These are phyloP conservation scores for Podila epigama DNA, from an alignment of 192 early-diverging fungal species.

Conservation along the genomic window DNA sequence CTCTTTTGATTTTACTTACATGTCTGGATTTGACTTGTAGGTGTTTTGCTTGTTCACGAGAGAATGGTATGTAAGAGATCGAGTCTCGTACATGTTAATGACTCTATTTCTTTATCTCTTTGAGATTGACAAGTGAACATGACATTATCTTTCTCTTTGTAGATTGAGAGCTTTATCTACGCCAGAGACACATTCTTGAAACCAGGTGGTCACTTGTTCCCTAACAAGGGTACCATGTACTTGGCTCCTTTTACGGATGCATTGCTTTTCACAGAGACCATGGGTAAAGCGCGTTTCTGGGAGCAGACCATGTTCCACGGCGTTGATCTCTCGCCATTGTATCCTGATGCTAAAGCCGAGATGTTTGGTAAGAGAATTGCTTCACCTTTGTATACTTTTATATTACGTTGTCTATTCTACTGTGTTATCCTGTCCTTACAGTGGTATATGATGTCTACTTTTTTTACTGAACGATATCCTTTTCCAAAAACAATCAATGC, in stretches of 20 bases:
- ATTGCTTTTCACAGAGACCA: constrained; percentile 90
- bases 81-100: not conserved
- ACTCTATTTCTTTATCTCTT: not conserved
- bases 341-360: constrained; percentile 86
- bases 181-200: constrained; percentile 92
- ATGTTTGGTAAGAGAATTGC: constrained; percentile 71
- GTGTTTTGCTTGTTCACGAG: constrained; percentile 96
- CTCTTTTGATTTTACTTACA: not conserved
- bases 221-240: constrained; percentile 87
- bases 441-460: too few relatives aligned
- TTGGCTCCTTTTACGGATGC: constrained; percentile 86
- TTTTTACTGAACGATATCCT: not conserved
- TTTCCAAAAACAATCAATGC: too few relatives aligned
- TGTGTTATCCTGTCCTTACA: too few relatives aligned
- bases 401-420: too few relatives aligned
- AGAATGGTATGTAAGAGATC: constrained; percentile 75
- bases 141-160: constrained; percentile 10
- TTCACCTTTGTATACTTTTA: too few relatives aligned
- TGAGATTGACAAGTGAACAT: constrained; percentile 1
- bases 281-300: constrained; percentile 88
- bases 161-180: constrained; percentile 85
- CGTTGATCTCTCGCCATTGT: constrained; percentile 88
- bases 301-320: constrained; percentile 91
- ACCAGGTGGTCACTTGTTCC: constrained; percentile 92
- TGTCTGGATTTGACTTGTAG: not conserved